Base-by-base conservation (phyloP, 352 stramenopile genomes). In the Pythium dissimile region DNA sequence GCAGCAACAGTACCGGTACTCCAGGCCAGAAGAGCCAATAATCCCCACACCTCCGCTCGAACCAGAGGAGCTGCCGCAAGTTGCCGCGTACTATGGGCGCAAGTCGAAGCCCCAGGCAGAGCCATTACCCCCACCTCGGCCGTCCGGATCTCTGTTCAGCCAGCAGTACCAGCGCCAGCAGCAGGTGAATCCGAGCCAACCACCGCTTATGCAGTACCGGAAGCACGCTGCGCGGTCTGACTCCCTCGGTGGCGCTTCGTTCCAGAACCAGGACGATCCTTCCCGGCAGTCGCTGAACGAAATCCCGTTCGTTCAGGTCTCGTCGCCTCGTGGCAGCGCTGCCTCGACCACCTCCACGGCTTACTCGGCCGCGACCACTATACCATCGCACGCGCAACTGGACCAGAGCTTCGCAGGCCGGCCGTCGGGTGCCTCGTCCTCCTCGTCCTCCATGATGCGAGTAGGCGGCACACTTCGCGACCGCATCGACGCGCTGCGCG, bases 401-500 rank as follows among this genome's bases (percentile, higher is more conserved):
- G 52, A 37, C 47, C 49, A 69, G 42, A 26, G 28, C 26, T 35
- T 32, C 37, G 28, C 43, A 30, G 21, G 44, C 38, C 26, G 27
- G 24, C 21, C 6, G 35, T 67, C 55, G 18, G 38, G 39, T 32
- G 44, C 37, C 18, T 71, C 38, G 46, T 66, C 42, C 23, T 53
- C 26, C 34, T 59, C 49, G 53, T 49, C 44, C 27, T 62, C 23
- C 55, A 66, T 27, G 59, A 67, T 58, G 16, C 66, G 48, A 1
- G 46, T 70, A 2, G 26, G 38, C 12, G 57, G 27, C 12, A 87
- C 80, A 26, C 66, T 89, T 32, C 77, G 80, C 20, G 70, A 83
- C 42, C 73, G 77, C 16, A 89, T 89, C 35, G 73, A 88, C 30
- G 80, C 75, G 10, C 59, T 89, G 26, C 64, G 80, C 13, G 75